Evolutionary conservation across 257 asterid species (phyloP).

Genomic region (Solanum corneliomulleri): DNA sequence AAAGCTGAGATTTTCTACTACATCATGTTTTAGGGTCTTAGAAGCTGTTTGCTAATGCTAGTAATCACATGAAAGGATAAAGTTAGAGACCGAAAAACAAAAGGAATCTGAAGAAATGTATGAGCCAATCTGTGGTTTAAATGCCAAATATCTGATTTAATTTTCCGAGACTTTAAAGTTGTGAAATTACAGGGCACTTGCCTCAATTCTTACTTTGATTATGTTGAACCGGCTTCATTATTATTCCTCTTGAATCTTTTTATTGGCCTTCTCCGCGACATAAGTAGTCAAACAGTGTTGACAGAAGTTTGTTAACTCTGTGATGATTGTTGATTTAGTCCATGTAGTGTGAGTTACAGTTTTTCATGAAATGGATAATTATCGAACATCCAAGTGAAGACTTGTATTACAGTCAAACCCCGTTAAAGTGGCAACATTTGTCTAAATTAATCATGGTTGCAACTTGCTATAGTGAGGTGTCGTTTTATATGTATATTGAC

Average conservation of each 20-base stretch:
- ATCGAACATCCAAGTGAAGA: background rate
- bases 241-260: background rate
- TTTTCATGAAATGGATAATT: background rate
- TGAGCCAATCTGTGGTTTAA: background rate
- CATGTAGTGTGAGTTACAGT: background rate
- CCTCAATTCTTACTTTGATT: background rate
- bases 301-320: background rate
- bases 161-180: background rate
- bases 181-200: background rate
- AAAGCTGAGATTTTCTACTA: background rate
- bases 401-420: background rate
- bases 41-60: background rate
- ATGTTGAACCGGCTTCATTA: background rate
- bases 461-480: background rate
- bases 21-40: background rate
- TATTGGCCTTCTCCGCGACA: background rate
- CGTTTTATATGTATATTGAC: background rate
- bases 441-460: background rate
- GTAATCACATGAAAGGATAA: background rate
- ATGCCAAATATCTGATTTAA: background rate
- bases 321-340: background rate
- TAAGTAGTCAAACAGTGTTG: background rate
- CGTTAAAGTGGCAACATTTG: background rate
- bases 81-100: background rate
- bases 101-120: background rate